phyloP scores from a whole-genome alignment of 2,329 filamentous ascomycete species.

The Passalora sequoiae region DNA sequence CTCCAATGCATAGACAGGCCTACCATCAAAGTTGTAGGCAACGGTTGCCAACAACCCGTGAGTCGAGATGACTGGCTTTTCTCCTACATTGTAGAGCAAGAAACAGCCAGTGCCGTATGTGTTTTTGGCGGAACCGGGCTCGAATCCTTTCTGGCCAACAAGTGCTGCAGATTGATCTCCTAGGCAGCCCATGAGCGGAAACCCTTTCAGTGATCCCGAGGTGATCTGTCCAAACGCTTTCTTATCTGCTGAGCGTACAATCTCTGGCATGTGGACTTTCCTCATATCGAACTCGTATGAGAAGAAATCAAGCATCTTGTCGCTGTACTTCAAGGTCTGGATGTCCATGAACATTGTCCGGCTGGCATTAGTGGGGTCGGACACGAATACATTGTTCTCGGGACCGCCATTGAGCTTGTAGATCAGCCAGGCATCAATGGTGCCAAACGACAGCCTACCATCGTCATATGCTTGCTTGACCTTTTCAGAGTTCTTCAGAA shows the following conservation, averaged over 20 bases:
- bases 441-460: slow-evolving; percentile 73
- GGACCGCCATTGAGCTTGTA: slow-evolving; percentile 70
- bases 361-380: slow-evolving; percentile 81
- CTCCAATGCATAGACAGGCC: slow-evolving; percentile 70
- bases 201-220: slow-evolving; percentile 61
- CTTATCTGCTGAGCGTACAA: slow-evolving; percentile 72
- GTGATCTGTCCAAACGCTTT: slow-evolving; percentile 66
- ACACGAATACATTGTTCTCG: slow-evolving; percentile 65
- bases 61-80: slow-evolving; percentile 76
- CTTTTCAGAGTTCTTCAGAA: slow-evolving; percentile 64
- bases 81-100: slow-evolving; percentile 80
- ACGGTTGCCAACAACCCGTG: slow-evolving; percentile 82
- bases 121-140: slow-evolving; percentile 78
- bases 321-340: slow-evolving; percentile 72
- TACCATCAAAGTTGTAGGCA: slow-evolving; percentile 73
- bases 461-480: slow-evolving; percentile 72
- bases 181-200: slow-evolving; percentile 72
- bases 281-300: slow-evolving; percentile 57
- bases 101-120: slow-evolving; percentile 90
- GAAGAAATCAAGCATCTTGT: slow-evolving; percentile 72
- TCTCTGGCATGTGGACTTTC: slow-evolving; percentile 73
- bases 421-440: slow-evolving; percentile 82
- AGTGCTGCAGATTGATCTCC: slow-evolving; percentile 83
- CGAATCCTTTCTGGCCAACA: slow-evolving; percentile 67
- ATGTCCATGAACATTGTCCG: slow-evolving; percentile 95